Conservation (phyloP, 1,139 yeast species). For the Yamadazyma aaseri region DNA sequence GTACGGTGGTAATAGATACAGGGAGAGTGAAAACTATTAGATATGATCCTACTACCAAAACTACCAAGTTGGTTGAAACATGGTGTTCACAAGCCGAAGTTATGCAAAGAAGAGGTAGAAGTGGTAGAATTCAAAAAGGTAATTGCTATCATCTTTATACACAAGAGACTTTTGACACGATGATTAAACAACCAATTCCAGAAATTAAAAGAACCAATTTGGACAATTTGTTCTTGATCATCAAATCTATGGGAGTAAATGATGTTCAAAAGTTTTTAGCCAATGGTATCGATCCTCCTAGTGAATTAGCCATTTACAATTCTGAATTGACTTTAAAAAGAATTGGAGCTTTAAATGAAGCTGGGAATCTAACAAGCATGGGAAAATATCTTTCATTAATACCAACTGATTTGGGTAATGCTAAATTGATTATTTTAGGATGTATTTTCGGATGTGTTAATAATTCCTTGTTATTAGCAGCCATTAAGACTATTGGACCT, state of each 20-base stretch:
- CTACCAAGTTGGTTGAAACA: constrained; percentile 70
- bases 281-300: constrained; percentile 83
- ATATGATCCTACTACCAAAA: constrained; percentile 64
- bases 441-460: constrained; percentile 85
- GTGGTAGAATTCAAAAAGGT: constrained; percentile 93
- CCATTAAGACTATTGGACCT: constrained; percentile 68
- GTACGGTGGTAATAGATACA: constrained; percentile 86
- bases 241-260: constrained; percentile 83
- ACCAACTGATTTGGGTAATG: constrained; percentile 86
- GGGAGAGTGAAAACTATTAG: constrained; percentile 81
- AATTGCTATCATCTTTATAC: constrained; percentile 81
- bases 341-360: constrained; percentile 67
- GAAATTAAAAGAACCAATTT: constrained; percentile 83
- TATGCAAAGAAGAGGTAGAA: constrained; percentile 94
- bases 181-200: constrained; percentile 78
- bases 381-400: constrained; percentile 80
- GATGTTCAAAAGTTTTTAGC: constrained; percentile 68
- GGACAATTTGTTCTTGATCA: constrained; percentile 78
- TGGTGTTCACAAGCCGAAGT: constrained; percentile 93
- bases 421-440: constrained; percentile 76
- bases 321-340: constrained; percentile 64
- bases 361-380: constrained; percentile 64
- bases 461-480: constrained; percentile 68
- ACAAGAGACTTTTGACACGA: constrained; percentile 50
- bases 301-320: constrained; percentile 51